Evolutionary conservation across 768 basidiomycete genomes (phyloP), one percentile per base, ranked within the genome.

Genomic region (Kwoniella dejecticola): DNA sequence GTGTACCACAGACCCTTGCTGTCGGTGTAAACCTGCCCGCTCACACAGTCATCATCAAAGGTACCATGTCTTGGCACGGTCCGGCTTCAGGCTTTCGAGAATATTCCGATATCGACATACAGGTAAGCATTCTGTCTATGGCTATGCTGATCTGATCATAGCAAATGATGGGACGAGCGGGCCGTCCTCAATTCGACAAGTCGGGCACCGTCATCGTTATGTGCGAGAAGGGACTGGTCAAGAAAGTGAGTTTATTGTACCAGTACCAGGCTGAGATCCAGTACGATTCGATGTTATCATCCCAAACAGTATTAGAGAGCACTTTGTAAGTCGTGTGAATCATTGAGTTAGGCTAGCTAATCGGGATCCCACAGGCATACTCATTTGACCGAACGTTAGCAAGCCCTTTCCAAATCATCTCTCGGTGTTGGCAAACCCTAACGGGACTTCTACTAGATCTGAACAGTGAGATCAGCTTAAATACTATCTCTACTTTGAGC

Each of bases 21-120:
- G 92, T 97, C 38, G 95, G 96, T 0, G 91, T 98, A 31, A 98
- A 99, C 74, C 82, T 98, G 55, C 96, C 95, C 47, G 93, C 94
- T 0, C 90, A 95, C 70, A 89, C 89, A 65, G 95, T 95, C 49
- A 85, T 97, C 62, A 88, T 99, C 69, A 91, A 91, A 70, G 95
- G 94, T 2, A 93, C 95, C 23, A 87, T 86, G 68, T 82, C 85
- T 3, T 99, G 87, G 75, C 85, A 87, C 64, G 88, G 88, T 52
- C 85, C 63, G 5, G 46, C 40, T 8, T 41, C 83, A 45, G 81
- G 81, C 15, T 85, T 85, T 47, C 82, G 83, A 31, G 93, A 97
- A 69, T 96, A 96, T 77, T 88, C 89, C 0, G 94, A 96, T 74
- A 83, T 96, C 4, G 96, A 97, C 69, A 83, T 97, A 27, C 94